Conservation (phyloP, 2,329 filamentous ascomycete species). For the Cytospora chrysosperma region DNA sequence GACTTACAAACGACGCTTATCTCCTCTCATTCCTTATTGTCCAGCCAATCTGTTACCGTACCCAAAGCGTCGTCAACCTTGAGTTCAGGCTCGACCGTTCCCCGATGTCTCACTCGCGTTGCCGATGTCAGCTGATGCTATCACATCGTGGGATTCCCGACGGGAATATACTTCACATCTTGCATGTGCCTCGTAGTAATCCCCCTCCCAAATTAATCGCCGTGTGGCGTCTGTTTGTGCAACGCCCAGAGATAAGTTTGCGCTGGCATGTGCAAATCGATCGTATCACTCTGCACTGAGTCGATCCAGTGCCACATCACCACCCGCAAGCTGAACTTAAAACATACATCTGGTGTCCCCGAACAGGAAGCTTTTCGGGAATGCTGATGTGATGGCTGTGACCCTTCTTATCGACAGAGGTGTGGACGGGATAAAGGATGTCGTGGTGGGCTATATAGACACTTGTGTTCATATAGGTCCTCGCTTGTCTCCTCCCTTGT, state of each 20-base stretch:
- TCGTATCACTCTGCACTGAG: background rate
- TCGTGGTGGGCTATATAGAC: background rate
- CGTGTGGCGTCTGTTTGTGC: background rate
- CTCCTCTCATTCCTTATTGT: background rate
- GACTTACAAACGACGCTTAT: background rate
- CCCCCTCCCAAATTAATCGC: background rate
- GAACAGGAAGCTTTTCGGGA: background rate
- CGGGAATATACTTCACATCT: background rate
- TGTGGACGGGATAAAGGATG: background rate
- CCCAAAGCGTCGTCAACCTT: too few relatives aligned
- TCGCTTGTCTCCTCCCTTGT: background rate
- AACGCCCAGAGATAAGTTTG: background rate
- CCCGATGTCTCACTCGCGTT: background rate
- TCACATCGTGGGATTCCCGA: slow-evolving; percentile 1
- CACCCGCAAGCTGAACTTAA: background rate
- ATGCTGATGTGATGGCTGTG: background rate
- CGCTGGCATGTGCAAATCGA: background rate
- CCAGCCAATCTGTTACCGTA: background rate
- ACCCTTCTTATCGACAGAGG: background rate
- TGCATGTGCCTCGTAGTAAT: background rate
- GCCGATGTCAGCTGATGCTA: slow-evolving; percentile 7
- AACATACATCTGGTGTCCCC: background rate
- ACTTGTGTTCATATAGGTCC: background rate
- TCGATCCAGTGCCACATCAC: background rate
- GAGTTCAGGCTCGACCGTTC: background rate